These are phyloP conservation scores for Taiwanofungus camphoratus DNA, from an alignment of 1,284 basidiomycete genomes.

Conservation along the genomic window DNA sequence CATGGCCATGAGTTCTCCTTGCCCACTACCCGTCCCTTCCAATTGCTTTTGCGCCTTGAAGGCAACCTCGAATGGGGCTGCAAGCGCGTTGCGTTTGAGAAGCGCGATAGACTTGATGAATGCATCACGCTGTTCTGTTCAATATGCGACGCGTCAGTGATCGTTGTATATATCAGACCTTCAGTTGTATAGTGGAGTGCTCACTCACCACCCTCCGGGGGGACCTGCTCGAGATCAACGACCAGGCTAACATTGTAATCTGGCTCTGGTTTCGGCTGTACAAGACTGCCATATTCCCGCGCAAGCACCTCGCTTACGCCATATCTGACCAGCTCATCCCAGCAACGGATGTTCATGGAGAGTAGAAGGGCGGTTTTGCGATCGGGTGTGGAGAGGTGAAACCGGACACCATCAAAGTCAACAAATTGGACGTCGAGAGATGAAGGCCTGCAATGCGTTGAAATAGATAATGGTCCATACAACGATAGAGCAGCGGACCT, in stretches of 20 bases:
- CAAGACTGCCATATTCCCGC: constrained; percentile 79
- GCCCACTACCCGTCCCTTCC: constrained; percentile 59
- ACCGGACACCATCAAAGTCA: constrained; percentile 96
- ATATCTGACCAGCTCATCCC: constrained; percentile 87
- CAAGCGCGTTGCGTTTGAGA: constrained; percentile 91
- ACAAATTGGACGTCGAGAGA: constrained; percentile 94
- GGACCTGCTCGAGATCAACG: constrained; percentile 85
- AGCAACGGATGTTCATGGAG: constrained; percentile 97
- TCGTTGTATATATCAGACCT: not conserved
- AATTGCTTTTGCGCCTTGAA: constrained; percentile 86
- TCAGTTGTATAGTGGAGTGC: not conserved
- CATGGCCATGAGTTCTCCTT: constrained; percentile 86
- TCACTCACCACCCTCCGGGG: constrained; percentile 70
- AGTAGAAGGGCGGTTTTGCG: constrained; percentile 79
- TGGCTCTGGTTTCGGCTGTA: constrained; percentile 61
- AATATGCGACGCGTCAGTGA: not conserved
- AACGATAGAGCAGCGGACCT: constrained; percentile 26
- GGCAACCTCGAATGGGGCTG: constrained; percentile 90
- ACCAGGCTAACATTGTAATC: constrained; percentile 88
- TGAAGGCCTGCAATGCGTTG: constrained; percentile 56
- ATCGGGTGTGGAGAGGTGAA: constrained; percentile 86
- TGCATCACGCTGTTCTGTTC: constrained; percentile 70
- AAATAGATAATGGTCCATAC: constrained; percentile 7
- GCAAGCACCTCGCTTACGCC: constrained; percentile 81
- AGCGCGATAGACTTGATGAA: constrained; percentile 83